Evolutionary conservation across 805 yeast genomes (phyloP).

Genomic region (Isabelozyma pseudorhagii): DNA sequence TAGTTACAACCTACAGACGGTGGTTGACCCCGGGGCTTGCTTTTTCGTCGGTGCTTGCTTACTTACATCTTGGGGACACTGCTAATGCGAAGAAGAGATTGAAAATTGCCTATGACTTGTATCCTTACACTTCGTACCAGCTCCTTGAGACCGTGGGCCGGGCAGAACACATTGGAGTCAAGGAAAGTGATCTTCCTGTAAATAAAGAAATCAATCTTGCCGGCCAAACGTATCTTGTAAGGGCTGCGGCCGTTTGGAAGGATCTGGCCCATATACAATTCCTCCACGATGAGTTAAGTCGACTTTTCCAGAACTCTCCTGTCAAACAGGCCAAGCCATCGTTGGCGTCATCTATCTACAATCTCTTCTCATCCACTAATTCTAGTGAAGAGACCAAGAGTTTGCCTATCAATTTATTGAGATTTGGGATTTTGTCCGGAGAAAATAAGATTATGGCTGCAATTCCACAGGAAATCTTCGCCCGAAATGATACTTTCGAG

Average conservation of each 20-base stretch:
- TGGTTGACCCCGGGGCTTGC: constrained; percentile 76
- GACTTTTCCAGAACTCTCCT: constrained; percentile 10
- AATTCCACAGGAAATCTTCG: constrained; percentile 62
- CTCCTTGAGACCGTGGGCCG: constrained; percentile 50
- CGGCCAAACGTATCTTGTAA: constrained; percentile 55
- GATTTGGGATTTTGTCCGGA: constrained; percentile 69
- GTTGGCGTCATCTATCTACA: constrained; percentile 10
- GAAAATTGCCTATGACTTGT: constrained; percentile 46
- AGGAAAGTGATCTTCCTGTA: constrained; percentile 11
- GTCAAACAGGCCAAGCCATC: not conserved
- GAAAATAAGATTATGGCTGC: constrained; percentile 70
- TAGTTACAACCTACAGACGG: constrained; percentile 52
- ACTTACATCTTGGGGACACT: constrained; percentile 39
- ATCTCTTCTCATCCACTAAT: constrained; percentile 7
- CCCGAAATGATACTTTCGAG: constrained; percentile 58
- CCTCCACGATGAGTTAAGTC: constrained; percentile 40
- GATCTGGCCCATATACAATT: constrained; percentile 45
- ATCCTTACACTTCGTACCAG: constrained; percentile 56
- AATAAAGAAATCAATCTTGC: constrained; percentile 38
- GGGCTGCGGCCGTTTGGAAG: constrained; percentile 57
- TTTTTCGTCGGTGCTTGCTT: constrained; percentile 64
- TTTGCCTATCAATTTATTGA: constrained; percentile 60
- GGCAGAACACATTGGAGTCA: constrained; percentile 1
- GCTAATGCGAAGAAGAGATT: constrained; percentile 49
- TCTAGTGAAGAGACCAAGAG: constrained; percentile 9